Base-by-base conservation (phyloP, 805 yeast genomes). In the Yamadazyma laniorum region DNA sequence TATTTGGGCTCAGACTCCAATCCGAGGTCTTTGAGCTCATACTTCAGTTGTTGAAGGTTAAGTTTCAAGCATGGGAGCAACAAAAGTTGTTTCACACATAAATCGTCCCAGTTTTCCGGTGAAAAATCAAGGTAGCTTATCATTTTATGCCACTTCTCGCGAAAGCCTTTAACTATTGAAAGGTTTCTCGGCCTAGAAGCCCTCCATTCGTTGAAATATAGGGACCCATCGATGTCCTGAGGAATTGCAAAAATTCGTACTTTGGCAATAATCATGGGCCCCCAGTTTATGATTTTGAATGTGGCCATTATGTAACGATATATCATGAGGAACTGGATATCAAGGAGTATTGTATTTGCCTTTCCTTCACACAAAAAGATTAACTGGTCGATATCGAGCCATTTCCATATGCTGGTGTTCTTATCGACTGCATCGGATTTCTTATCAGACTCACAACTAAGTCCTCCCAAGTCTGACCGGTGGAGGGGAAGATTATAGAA, bases 161-260 rank as follows among this genome's bases (percentile, higher is more conserved):
- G 56, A 39, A 61, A 65, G 6, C 43, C 51, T 15, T 53, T 60
- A 0, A 53, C 52, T 0, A 53, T 27, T 1, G 35, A n/a, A 2
- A 58, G 32, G 26, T 55, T 59, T 14, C 67, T 67, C n/a, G 65
- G 59, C 27, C 68, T 50, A 14, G 47, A 29, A 0, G 35, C 21
- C 37, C 80, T 55, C 64, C 68, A 70, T 19, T 56, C 56, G 2
- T 44, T 43, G 1, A 77, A 29, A 25, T 44, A 49, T 9, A 63
- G 41, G 3, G 57, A 45, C 0, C 72, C 70, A 0, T 48, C 46
- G 1, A 65, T 47, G 54, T 79, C 84, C 7, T 47, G 40, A 0
- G 82, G 79, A 1, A 80, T 48, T 1, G 61, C 51, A 43, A 78
- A 80, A 0, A 80, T 46, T 42, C 85, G 59, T 1, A 77, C 58